Evolutionary conservation across 2,329 filamentous ascomycete species (phyloP).

Genomic region (Diaporthe longicolla): DNA sequence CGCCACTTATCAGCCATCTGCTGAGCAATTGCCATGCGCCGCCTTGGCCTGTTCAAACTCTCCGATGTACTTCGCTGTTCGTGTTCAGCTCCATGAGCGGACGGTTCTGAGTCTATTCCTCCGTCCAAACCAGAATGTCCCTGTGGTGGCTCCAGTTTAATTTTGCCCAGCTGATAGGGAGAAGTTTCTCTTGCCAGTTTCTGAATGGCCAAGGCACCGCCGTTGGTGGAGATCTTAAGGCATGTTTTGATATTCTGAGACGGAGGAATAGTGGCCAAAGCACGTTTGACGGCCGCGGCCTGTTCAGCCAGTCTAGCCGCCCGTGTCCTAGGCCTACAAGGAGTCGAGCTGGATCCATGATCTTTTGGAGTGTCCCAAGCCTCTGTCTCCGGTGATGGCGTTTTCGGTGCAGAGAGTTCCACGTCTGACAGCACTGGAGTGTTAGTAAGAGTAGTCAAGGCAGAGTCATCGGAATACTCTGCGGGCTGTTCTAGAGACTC

Average conservation of each 20-base stretch:
- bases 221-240: neutral
- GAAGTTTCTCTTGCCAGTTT: neutral
- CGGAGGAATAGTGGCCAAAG: neutral
- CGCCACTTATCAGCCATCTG: neutral
- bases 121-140: neutral
- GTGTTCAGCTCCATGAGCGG: neutral
- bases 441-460: neutral
- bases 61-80: neutral
- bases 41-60: neutral
- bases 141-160: neutral
- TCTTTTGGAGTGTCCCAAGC: neutral
- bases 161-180: neutral
- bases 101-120: neutral
- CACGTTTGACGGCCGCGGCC: neutral
- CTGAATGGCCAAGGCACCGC: neutral
- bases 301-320: neutral
- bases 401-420: neutral
- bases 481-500: neutral
- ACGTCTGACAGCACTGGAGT: slow-evolving; percentile 7
- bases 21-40: slow-evolving; percentile 20
- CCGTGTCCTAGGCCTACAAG: neutral
- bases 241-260: neutral
- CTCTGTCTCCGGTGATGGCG: neutral
- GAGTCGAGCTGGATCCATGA: neutral
- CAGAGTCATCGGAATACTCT: slow-evolving; percentile 10